These are phyloP conservation scores for Termitomyces sp. DNA, from an alignment of 1,284 basidiomycete species.

Conservation along the genomic window DNA sequence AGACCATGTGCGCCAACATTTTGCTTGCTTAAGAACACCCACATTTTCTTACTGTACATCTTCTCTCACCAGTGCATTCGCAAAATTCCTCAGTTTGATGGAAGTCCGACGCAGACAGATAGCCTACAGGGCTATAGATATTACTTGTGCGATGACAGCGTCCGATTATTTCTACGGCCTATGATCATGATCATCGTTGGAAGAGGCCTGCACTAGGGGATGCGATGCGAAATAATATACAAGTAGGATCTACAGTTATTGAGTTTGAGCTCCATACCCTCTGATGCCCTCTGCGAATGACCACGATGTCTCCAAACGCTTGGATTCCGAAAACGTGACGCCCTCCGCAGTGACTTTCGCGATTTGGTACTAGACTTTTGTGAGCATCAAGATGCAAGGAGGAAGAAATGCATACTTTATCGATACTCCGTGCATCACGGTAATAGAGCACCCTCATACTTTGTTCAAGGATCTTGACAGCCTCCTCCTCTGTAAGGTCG, in stretches of 20 bases:
- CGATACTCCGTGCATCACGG: conserved; percentile 91
- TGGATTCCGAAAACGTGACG: conserved; percentile 77
- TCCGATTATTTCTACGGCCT: not conserved
- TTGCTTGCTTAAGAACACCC: not conserved
- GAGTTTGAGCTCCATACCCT: conserved; percentile 70
- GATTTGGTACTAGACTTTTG: conserved; percentile 77
- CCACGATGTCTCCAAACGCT: conserved; percentile 80
- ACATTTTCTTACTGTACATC: not conserved
- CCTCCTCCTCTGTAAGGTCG: conserved; percentile 75
- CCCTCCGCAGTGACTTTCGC: conserved; percentile 83
- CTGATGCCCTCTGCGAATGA: conserved; percentile 88
- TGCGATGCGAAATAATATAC: conserved; percentile 3
- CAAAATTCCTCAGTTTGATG: not conserved
- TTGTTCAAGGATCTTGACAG: conserved; percentile 75
- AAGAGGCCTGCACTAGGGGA: not conserved
- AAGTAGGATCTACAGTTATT: conserved; percentile 21
- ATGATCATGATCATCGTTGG: not conserved
- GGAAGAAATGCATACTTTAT: conserved; percentile 65
- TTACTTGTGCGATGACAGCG: not conserved
- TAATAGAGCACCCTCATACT: conserved; percentile 97
- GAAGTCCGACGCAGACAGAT: not conserved
- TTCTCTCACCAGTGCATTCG: not conserved
- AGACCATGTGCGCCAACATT: not conserved
- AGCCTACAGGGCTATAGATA: not conserved
- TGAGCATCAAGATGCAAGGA: not conserved